Percentiles rank a stretch among this genome's conserved stretches.
phyloP scores from a whole-genome alignment of 2,329 filamentous ascomycete genomes.

The Botrytis galanthina region DNA sequence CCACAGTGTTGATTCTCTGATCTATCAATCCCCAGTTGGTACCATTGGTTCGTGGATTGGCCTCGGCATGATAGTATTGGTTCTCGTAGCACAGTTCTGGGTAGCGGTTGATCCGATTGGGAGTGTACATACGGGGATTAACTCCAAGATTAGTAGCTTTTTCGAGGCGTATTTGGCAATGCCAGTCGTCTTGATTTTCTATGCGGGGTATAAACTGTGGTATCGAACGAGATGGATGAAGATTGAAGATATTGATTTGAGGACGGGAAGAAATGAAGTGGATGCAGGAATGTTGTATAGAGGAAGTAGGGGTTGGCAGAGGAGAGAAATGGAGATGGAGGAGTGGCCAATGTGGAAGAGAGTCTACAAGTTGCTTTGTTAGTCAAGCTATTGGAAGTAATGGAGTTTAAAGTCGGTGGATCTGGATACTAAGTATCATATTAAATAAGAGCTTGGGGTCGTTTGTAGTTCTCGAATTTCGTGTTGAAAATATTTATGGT shows the following conservation, averaged over 20 bases:
- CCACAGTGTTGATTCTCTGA: conserved; percentile 59
- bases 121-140: conserved; percentile 40
- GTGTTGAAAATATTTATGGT: neutral
- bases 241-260: conserved; percentile 75
- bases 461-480: neutral
- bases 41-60: conserved; percentile 62
- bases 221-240: conserved; percentile 67
- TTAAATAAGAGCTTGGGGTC: neutral
- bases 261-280: conserved; percentile 74
- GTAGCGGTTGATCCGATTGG: conserved; percentile 73
- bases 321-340: neutral
- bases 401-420: neutral
- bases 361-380: conserved; percentile 4
- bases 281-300: conserved; percentile 57
- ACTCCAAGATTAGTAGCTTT: conserved; percentile 59
- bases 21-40: conserved; percentile 60
- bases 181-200: conserved; percentile 66
- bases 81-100: conserved; percentile 61
- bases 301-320: conserved; percentile 55
- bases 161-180: conserved; percentile 71
- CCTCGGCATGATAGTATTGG: conserved; percentile 51
- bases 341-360: conserved; percentile 3
- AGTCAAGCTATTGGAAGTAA: neutral
- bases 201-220: conserved; percentile 73
- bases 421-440: neutral